Evolutionary conservation across 140 eudicot species (phyloP), one percentile per base, ranked within the genome.

Genomic region (Erigeron philadelphicus): DNA sequence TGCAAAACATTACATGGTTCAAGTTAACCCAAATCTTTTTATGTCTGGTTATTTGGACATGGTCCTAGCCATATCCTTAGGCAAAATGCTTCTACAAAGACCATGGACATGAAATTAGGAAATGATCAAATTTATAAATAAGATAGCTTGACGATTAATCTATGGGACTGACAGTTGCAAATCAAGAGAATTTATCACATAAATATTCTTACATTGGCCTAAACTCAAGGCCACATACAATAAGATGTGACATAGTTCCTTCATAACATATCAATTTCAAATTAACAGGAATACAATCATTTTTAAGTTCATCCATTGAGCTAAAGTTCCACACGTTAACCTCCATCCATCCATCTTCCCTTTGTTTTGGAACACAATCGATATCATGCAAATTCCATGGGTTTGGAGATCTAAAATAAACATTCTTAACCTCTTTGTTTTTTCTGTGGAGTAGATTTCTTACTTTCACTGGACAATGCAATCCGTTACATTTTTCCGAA

Each of bases 381-480:
- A 7, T 16, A 55, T 55, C 65, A 17, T 69, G 74, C 56, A 17
- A 7, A 69, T 69, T 55, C 54, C 38, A 18, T 69, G 53, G 65
- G 18, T 1, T 69, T 40, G 55, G 74, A 5, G 44, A 18, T 69
- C 74, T 42, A 19, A 69, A 69, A 55, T 17, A 55, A 13, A 69
- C 17, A 40, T 11, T 11, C 11, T 19, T 10, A 41, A 2, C 13
- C 55, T 50, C 65, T 55, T 69, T 69, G 21, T 17, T 69, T 5
- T 43, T 42, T 3, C 19, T 1, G 0, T 69, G 65, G 21, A 18
- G 55, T 41, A 18, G 41, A 69, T 58, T 61, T 7, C 64, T 8
- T 41, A 55, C 65, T 69, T 40, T 68, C 17, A 68, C 71, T 4
- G 66, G 48, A 38, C 66, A 40, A 61, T 61, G 66, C 57, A 52